These are phyloP conservation scores for Vitis hybrid DNA, from an alignment of 177 flowering plant genomes.

Conservation along the genomic window DNA sequence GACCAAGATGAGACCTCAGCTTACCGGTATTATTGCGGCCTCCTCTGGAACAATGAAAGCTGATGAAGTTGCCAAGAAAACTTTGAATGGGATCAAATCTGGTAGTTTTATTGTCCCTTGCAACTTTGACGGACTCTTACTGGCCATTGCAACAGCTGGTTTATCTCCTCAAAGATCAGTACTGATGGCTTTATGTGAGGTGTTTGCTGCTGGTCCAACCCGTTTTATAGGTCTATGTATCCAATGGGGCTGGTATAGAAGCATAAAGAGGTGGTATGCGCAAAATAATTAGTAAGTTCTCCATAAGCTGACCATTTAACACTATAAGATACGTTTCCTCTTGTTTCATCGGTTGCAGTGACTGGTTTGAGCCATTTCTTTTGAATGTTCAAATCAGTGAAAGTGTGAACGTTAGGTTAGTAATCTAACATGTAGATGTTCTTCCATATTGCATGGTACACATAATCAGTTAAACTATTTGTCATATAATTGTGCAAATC, in stretches of 20 bases:
- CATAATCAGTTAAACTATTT: too few relatives aligned
- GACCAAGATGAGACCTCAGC: constrained; percentile 54
- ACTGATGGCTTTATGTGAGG: constrained; percentile 75
- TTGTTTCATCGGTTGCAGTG: too few relatives aligned
- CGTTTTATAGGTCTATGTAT: constrained; percentile 60
- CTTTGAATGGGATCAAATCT: constrained; percentile 70
- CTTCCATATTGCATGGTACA: too few relatives aligned
- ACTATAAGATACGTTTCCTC: too few relatives aligned
- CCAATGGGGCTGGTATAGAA: constrained; percentile 81
- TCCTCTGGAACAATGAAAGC: constrained; percentile 81
- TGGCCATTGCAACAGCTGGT: constrained; percentile 83
- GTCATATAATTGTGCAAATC: too few relatives aligned
- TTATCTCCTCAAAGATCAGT: constrained; percentile 83
- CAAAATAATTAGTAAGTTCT: constrained; percentile 38
- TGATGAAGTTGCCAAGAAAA: constrained; percentile 74
- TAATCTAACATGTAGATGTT: too few relatives aligned
- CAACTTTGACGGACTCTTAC: constrained; percentile 69
- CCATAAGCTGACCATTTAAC: neutral
- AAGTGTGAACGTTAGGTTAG: too few relatives aligned
- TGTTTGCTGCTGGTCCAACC: constrained; percentile 47
- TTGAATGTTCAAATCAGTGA: too few relatives aligned
- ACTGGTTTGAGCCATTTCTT: too few relatives aligned
- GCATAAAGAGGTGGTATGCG: constrained; percentile 65
- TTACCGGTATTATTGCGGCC: constrained; percentile 67
- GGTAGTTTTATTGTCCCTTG: constrained; percentile 75